Evolutionary conservation across 257 asterid genomes (phyloP).

Genomic region (Hygrophila difformis): DNA sequence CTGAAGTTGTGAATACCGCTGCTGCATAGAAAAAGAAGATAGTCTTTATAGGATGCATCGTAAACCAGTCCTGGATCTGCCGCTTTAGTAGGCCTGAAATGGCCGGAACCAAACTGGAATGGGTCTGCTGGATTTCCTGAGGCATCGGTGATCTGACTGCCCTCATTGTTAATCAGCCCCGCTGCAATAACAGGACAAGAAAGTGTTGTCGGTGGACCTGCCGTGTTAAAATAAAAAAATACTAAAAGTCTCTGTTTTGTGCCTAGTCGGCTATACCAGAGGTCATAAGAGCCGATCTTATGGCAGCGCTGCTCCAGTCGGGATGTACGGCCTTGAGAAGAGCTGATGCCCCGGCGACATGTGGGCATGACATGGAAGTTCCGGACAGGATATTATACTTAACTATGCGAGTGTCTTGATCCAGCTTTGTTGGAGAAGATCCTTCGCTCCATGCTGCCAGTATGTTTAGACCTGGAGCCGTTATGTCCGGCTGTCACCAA

Average conservation of each 20-base stretch:
- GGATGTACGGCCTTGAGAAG: conserved; percentile 82
- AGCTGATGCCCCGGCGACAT: conserved; percentile 62
- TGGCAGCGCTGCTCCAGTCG: conserved; percentile 86
- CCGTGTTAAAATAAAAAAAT: too few relatives aligned
- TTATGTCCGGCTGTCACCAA: conserved; percentile 67
- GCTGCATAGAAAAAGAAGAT: conserved; percentile 43
- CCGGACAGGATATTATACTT: conserved; percentile 70
- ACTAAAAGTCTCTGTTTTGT: too few relatives aligned
- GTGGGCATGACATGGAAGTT: conserved; percentile 95
- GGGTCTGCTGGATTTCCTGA: conserved; percentile 65
- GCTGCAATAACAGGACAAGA: conserved; percentile 47
- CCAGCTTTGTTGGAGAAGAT: conserved; percentile 63
- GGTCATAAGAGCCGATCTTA: conserved; percentile 81
- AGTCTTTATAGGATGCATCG: conserved; percentile 44
- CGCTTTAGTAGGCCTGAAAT: conserved; percentile 52
- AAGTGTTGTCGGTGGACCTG: too few relatives aligned
- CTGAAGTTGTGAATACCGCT: conserved; percentile 9
- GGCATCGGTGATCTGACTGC: conserved; percentile 44
- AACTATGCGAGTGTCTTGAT: conserved; percentile 40
- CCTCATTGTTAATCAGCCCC: conserved; percentile 41
- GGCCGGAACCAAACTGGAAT: conserved; percentile 67
- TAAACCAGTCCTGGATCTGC: conserved; percentile 70
- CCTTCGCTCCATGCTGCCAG: conserved; percentile 93
- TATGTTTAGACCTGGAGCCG: too few relatives aligned
- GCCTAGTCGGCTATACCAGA: too few relatives aligned